Evolutionary conservation across 1,139 yeast species (phyloP).

Genomic region (Starmera stellimalicola): DNA sequence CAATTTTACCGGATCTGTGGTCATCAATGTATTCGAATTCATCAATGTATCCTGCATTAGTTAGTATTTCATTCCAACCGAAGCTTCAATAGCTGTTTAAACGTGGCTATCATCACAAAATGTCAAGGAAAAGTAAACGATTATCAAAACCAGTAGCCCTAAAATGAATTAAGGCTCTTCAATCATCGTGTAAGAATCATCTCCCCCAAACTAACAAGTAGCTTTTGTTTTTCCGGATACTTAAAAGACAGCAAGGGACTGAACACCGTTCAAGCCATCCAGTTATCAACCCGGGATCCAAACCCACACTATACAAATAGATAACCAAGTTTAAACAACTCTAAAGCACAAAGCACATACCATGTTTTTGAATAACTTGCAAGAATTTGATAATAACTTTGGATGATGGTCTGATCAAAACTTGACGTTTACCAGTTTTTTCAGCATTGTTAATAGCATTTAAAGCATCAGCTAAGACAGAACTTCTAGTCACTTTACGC

Average conservation of each 20-base stretch:
- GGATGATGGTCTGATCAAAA: slow-evolving; percentile 96
- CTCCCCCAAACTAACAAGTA: slow-evolving; percentile 27
- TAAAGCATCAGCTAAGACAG: slow-evolving; percentile 98
- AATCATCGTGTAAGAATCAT: slow-evolving; percentile 72
- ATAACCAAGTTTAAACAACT: not conserved
- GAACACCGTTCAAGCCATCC: slow-evolving; percentile 86
- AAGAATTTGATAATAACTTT: slow-evolving; percentile 96
- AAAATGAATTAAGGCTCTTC: slow-evolving; percentile 15
- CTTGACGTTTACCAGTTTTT: slow-evolving; percentile 99
- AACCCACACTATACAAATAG: not conserved
- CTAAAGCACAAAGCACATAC: slow-evolving; percentile 27
- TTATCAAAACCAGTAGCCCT: slow-evolving; percentile 5
- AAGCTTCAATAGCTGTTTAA: too few species aligned
- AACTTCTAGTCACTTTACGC: slow-evolving; percentile 84
- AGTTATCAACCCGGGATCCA: slow-evolving; percentile 82
- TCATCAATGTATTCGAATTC: slow-evolving; percentile 98
- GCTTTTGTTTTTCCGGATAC: slow-evolving; percentile 75
- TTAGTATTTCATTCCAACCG: not conserved
- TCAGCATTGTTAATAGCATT: slow-evolving; percentile 98
- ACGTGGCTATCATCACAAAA: slow-evolving; percentile 10
- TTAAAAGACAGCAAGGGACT: slow-evolving; percentile 97
- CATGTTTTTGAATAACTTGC: slow-evolving; percentile 97
- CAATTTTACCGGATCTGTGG: slow-evolving; percentile 98
- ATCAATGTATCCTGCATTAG: slow-evolving; percentile 76
- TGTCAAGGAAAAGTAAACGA: slow-evolving; percentile 71